phyloP scores from a whole-genome alignment of 2,329 filamentous ascomycete genomes.

The Sporothrix variecibatus region DNA sequence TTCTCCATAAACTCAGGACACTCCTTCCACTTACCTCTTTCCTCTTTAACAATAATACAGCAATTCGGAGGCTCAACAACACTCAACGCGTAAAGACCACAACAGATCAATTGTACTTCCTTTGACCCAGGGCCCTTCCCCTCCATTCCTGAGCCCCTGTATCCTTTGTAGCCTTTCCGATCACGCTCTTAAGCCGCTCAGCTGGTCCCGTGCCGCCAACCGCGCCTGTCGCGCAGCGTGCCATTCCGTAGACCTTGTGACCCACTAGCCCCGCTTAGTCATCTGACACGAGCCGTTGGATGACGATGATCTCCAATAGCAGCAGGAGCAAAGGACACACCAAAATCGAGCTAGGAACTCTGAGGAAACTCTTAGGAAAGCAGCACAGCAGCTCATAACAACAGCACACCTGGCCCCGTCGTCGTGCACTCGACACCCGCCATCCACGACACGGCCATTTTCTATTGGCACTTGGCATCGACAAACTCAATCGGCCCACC shows the following conservation, averaged over 20 bases:
- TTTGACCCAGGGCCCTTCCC: background rate
- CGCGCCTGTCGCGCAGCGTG: background rate
- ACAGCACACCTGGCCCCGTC: background rate
- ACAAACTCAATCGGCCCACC: background rate
- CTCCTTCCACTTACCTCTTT: too few relatives aligned
- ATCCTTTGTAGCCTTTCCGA: background rate
- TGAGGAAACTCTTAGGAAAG: background rate
- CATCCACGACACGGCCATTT: background rate
- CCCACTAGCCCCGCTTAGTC: constrained; percentile 23
- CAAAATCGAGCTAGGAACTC: background rate
- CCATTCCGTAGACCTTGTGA: background rate
- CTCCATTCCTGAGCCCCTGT: background rate
- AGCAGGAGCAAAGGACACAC: background rate
- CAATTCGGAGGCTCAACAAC: background rate
- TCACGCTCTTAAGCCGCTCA: background rate
- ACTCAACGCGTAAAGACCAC: background rate
- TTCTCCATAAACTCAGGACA: too few relatives aligned
- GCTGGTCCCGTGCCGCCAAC: background rate
- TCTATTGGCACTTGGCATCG: background rate
- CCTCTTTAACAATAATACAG: too few relatives aligned
- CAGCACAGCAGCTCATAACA: background rate
- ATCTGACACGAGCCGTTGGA: constrained; percentile 22
- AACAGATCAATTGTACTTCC: background rate
- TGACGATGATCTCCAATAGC: constrained; percentile 15
- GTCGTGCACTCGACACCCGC: background rate